Conservation (phyloP, 805 yeast species). For the Torulaspora quercuum region DNA sequence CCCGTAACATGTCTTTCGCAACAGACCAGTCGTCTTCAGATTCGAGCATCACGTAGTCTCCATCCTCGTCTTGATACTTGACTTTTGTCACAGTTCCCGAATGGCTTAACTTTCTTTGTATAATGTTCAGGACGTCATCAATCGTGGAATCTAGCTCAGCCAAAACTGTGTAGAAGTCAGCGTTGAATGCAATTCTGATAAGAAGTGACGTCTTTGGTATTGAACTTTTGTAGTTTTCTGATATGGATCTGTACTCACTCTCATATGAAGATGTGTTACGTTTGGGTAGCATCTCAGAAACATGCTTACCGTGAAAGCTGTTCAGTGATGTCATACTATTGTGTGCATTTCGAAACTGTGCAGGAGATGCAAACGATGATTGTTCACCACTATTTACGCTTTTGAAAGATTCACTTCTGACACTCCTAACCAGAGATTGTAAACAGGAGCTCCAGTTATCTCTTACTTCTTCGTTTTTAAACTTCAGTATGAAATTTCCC, state of each 20-base stretch:
- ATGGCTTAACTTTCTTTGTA: conserved; percentile 54
- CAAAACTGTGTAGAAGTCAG: conserved; percentile 60
- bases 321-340: conserved; percentile 30
- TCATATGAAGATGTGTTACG: conserved; percentile 29
- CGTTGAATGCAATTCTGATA: conserved; percentile 42
- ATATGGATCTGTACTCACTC: conserved; percentile 38
- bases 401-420: conserved; percentile 35
- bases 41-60: conserved; percentile 82
- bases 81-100: conserved; percentile 54
- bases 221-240: conserved; percentile 40
- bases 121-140: conserved; percentile 52
- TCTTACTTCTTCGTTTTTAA: conserved; percentile 77
- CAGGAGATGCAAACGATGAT: conserved; percentile 27
- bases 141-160: conserved; percentile 53
- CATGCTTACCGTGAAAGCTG: conserved; percentile 26
- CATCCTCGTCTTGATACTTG: conserved; percentile 91
- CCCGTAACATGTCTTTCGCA: conserved; percentile 68
- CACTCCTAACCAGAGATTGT: conserved; percentile 37
- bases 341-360: conserved; percentile 24
- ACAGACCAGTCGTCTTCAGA: conserved; percentile 85
- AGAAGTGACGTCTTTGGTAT: conserved; percentile 40
- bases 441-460: conserved; percentile 77
- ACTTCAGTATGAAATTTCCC: conserved; percentile 78
- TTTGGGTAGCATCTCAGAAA: conserved; percentile 32
- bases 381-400: conserved; percentile 30